phyloP scores from a whole-genome alignment of 2,329 filamentous ascomycete species.

The Xylariaceae sp. region DNA sequence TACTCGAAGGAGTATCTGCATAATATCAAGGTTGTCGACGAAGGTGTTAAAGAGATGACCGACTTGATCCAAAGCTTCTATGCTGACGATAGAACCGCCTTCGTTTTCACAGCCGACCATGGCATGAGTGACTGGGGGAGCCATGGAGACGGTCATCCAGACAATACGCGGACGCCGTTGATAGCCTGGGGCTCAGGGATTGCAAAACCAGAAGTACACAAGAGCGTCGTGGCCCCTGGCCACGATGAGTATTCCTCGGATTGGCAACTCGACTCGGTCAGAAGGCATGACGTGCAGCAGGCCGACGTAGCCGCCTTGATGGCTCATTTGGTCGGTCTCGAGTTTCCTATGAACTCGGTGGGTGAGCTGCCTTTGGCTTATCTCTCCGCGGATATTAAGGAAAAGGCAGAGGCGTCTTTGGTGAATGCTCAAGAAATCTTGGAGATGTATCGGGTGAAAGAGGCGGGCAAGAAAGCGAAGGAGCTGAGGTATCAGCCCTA shows the following conservation, averaged over 20 bases:
- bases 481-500: slow-evolving; percentile 76
- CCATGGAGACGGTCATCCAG: slow-evolving; percentile 93
- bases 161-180: slow-evolving; percentile 91
- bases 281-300: slow-evolving; percentile 85
- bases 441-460: slow-evolving; percentile 95
- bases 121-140: slow-evolving; percentile 99
- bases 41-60: slow-evolving; percentile 79
- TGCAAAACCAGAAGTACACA: slow-evolving; percentile 58
- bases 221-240: slow-evolving; percentile 57
- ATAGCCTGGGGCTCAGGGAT: slow-evolving; percentile 92
- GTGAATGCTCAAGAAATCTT: slow-evolving; percentile 81
- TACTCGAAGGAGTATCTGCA: slow-evolving; percentile 93
- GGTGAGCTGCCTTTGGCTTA: slow-evolving; percentile 84
- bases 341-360: slow-evolving; percentile 94
- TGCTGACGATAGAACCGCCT: slow-evolving; percentile 75
- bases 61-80: slow-evolving; percentile 82
- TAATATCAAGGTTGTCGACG: slow-evolving; percentile 90
- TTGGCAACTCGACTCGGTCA: slow-evolving; percentile 74
- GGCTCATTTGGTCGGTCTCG: slow-evolving; percentile 80
- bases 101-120: slow-evolving; percentile 95
- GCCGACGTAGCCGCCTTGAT: slow-evolving; percentile 93
- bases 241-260: slow-evolving; percentile 89
- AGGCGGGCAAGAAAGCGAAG: slow-evolving; percentile 68
- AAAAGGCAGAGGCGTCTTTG: slow-evolving; percentile 78
- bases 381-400: slow-evolving; percentile 60